Base-by-base conservation (phyloP, 805 yeast genomes). In the Starmerella bombicola region DNA sequence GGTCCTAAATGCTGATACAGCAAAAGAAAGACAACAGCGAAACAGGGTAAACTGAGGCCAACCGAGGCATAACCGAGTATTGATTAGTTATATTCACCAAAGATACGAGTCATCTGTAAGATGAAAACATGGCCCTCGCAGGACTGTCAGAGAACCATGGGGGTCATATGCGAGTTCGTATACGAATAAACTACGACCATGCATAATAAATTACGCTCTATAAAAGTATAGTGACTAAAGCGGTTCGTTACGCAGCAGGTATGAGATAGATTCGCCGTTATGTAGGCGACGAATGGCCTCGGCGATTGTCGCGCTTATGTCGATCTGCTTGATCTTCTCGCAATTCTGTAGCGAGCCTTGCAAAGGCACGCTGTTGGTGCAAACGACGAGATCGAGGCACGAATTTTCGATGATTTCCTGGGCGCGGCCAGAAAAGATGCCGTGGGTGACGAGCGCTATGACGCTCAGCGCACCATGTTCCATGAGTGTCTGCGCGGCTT, bases 201-300 rank as follows among this genome's bases (percentile, higher is more conserved):
- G 16, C 16, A 28, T 28, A 6, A n/a, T n/a, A n/a, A n/a, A n/a
- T n/a, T n/a, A n/a, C n/a, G n/a, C n/a, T n/a, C n/a, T n/a, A n/a
- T n/a, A n/a, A n/a, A n/a, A n/a, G n/a, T n/a, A n/a, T n/a, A 4
- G 20, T 4, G 19, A 15, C 35, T 30, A 49, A 1, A 62, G 41
- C 10, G 77, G 76, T 29, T 74, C 79, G 50, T 86, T 76, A 38
- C 75, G 75, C 62, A 86, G 83, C 53, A 86, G 66, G 59, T 84
- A 86, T 2, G 93, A 81, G 25, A 86, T 80, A 57, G 93, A 79
- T 65, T 88, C 98, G 55, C 98, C 98, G 56, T 91, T 88, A 61
- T 88, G 98, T 52, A 88, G 68, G 56, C 98, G 74, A 60, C 97
- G 74, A 43, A 88, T 80, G 24, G 94, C 88, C 62, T 91, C 98